phyloP scores from a whole-genome alignment of 2,329 filamentous ascomycete species.

The Penicillium corylophilum region DNA sequence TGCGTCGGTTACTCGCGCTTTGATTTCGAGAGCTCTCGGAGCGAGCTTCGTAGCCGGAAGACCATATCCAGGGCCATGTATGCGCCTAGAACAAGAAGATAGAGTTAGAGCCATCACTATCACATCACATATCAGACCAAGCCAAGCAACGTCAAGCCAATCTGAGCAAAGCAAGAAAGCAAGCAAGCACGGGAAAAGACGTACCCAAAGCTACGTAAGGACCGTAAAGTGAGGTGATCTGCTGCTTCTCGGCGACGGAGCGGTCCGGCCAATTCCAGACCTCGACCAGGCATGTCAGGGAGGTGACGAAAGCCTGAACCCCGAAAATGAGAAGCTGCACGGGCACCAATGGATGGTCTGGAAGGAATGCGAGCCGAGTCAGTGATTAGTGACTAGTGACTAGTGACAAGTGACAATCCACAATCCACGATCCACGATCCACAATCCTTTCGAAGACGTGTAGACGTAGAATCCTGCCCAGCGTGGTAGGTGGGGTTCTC shows the following conservation, averaged over 20 bases:
- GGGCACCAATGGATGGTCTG: constrained; percentile 58
- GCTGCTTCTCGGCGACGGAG: constrained; percentile 47
- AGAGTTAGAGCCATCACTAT: constrained; percentile 4
- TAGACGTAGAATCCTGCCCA: neutral
- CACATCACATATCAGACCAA: too few species aligned
- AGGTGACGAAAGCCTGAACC: constrained; percentile 60
- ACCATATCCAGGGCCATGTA: constrained; percentile 42
- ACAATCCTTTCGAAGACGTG: neutral
- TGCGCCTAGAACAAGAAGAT: constrained; percentile 28
- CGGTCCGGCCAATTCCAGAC: constrained; percentile 57
- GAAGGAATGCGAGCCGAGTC: neutral
- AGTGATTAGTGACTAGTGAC: too few species aligned
- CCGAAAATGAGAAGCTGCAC: constrained; percentile 62
- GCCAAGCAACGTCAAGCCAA: too few species aligned
- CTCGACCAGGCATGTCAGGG: constrained; percentile 62
- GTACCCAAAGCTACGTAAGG: constrained; percentile 58
- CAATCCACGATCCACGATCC: too few species aligned
- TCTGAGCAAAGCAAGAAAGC: too few species aligned
- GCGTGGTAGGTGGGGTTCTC: neutral
- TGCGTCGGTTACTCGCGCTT: constrained; percentile 29
- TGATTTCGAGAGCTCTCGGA: constrained; percentile 28
- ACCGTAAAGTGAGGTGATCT: constrained; percentile 54
- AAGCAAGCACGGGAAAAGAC: constrained; percentile 23
- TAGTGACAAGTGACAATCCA: too few species aligned
- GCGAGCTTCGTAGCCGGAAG: constrained; percentile 28